Conservation (phyloP, 768 basidiomycete species). For the Phaffia australis region DNA sequence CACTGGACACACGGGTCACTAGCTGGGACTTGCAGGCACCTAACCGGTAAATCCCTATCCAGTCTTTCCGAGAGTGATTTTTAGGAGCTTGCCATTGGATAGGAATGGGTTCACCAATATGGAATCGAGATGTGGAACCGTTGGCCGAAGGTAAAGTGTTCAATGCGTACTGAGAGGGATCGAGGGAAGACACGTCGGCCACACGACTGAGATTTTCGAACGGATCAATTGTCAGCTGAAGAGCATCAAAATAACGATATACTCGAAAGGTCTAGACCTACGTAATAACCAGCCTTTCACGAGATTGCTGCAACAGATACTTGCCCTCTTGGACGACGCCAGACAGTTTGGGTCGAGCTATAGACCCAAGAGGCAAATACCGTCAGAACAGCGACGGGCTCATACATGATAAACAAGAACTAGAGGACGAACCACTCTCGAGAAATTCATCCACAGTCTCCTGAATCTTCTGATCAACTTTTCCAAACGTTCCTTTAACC, state of each 20-base stretch:
- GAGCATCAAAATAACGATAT: neutral
- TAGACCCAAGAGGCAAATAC: neutral
- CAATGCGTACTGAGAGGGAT: slow-evolving; percentile 66
- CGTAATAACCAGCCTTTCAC: slow-evolving; percentile 87
- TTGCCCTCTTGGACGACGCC: slow-evolving; percentile 91
- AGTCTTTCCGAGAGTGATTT: slow-evolving; percentile 80
- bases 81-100: slow-evolving; percentile 79
- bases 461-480: slow-evolving; percentile 86
- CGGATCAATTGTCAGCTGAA: slow-evolving; percentile 7
- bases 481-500: slow-evolving; percentile 87
- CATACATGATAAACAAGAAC: neutral
- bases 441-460: slow-evolving; percentile 90
- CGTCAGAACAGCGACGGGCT: neutral
- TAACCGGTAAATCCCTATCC: slow-evolving; percentile 80
- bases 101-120: slow-evolving; percentile 79
- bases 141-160: slow-evolving; percentile 47
- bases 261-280: slow-evolving; percentile 41
- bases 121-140: slow-evolving; percentile 47
- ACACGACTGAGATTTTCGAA: slow-evolving; percentile 49
- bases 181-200: slow-evolving; percentile 67
- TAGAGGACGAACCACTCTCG: slow-evolving; percentile 58
- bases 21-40: slow-evolving; percentile 75
- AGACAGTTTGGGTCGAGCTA: slow-evolving; percentile 76
- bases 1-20: slow-evolving; percentile 71
- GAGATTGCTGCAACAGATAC: slow-evolving; percentile 74